These are phyloP conservation scores for Balamuthia mandrillaris DNA, from an alignment of 208 protist species.

Conservation along the genomic window DNA sequence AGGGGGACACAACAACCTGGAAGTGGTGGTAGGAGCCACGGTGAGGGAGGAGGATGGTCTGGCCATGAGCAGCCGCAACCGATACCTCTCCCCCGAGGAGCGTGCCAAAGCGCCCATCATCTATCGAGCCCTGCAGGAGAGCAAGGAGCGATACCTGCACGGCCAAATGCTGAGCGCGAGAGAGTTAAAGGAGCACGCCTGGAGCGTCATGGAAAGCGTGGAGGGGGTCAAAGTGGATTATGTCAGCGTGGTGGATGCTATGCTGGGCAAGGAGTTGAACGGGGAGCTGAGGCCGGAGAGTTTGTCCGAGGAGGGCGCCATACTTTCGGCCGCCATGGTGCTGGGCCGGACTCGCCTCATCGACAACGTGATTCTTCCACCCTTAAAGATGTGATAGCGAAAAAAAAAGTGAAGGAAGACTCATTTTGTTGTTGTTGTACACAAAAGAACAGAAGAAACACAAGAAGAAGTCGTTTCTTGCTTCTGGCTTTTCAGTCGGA, in stretches of 20 bases:
- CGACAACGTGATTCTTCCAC: constrained; percentile 8
- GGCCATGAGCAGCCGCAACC: constrained; percentile 71
- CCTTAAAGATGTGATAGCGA: too few relatives aligned
- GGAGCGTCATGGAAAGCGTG: not conserved
- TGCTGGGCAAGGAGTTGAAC: not conserved
- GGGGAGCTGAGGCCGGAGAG: not conserved
- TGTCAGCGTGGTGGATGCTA: not conserved
- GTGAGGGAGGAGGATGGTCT: constrained; percentile 74
- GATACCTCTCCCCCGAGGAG: constrained; percentile 57
- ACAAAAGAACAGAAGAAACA: not conserved
- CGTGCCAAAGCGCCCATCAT: constrained; percentile 27
- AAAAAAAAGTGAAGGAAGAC: too few relatives aligned
- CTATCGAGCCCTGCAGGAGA: not conserved
- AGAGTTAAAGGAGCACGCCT: not conserved
- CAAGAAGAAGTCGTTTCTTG: not conserved
- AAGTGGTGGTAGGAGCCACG: constrained; percentile 51
- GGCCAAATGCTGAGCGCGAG: not conserved
- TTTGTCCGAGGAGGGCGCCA: not conserved
- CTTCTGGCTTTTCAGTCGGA: too few relatives aligned
- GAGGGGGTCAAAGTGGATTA: not conserved
- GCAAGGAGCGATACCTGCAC: not conserved
- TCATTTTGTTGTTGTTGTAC: not conserved
- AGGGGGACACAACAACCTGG: too few relatives aligned
- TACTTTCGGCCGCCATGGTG: not conserved
- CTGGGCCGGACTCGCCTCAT: constrained; percentile 21